Evolutionary conservation across 441 rosid genomes (phyloP).

Genomic region (Daphne laureola): DNA sequence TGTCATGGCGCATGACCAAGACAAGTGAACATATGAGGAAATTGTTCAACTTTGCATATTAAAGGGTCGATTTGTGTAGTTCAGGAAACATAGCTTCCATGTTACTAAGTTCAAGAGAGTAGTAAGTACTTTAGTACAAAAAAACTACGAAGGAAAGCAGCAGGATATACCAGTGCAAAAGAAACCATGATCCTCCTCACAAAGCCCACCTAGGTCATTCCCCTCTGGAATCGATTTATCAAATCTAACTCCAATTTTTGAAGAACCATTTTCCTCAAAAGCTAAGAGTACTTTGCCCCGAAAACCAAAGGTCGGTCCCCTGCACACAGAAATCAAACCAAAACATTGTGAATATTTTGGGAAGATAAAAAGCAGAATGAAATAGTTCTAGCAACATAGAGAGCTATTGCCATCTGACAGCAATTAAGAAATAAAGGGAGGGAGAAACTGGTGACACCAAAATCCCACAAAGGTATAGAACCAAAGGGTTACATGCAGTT

Average conservation of each 20-base stretch:
- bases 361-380: not conserved
- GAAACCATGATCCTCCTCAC: conserved; percentile 91
- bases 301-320: conserved; percentile 79
- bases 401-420: not conserved
- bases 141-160: conserved; percentile 8
- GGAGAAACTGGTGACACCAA: not conserved
- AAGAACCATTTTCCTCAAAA: conserved; percentile 83
- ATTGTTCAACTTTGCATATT: too few species aligned
- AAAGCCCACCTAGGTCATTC: conserved; percentile 89
- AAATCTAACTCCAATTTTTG: conserved; percentile 94
- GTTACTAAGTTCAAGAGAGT: too few species aligned
- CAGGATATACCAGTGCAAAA: conserved; percentile 70
- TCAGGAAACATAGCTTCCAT: too few species aligned
- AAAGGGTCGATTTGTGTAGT: too few species aligned
- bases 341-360: not conserved
- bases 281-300: conserved; percentile 94
- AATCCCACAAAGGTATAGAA: not conserved
- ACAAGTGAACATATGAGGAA: too few species aligned
- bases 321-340: conserved; percentile 17
- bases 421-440: not conserved
- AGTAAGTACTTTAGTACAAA: not conserved
- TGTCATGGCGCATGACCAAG: too few species aligned
- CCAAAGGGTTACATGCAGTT: not conserved
- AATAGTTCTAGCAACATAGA: conserved; percentile 6
- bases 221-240: conserved; percentile 86